Evolutionary conservation across 1,284 basidiomycete species (phyloP).

Genomic region (Papiliotrema terrestris): DNA sequence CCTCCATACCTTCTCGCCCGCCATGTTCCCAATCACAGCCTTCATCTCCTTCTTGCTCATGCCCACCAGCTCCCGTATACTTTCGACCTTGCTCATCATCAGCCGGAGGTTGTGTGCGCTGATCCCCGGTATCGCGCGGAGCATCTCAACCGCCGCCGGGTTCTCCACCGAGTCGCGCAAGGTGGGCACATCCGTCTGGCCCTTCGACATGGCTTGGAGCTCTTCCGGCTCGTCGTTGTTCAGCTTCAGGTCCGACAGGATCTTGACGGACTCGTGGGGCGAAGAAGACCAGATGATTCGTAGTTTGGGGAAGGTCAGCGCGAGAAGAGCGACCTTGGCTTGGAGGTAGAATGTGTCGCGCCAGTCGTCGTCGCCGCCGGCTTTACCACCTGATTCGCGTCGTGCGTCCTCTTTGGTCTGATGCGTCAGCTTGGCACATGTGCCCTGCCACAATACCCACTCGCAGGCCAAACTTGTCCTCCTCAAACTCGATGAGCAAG

Average conservation of each 20-base stretch:
- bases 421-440: slow-evolving; percentile 53
- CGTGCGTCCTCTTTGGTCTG: slow-evolving; percentile 52
- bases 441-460: slow-evolving; percentile 49
- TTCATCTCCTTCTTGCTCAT: slow-evolving; percentile 63
- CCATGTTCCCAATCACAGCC: slow-evolving; percentile 74
- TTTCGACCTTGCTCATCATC: slow-evolving; percentile 74
- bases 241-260: slow-evolving; percentile 89
- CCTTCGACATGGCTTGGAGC: slow-evolving; percentile 67
- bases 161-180: slow-evolving; percentile 31
- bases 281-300: slow-evolving; percentile 97
- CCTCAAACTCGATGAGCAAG: slow-evolving; percentile 96
- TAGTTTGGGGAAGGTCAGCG: slow-evolving; percentile 82
- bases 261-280: slow-evolving; percentile 84
- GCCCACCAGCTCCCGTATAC: slow-evolving; percentile 71
- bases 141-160: slow-evolving; percentile 47
- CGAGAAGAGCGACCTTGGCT: slow-evolving; percentile 84
- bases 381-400: slow-evolving; percentile 57
- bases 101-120: slow-evolving; percentile 79
- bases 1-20: slow-evolving; percentile 70
- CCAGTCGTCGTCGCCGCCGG: slow-evolving; percentile 48
- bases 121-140: slow-evolving; percentile 59
- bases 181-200: slow-evolving; percentile 52
- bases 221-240: slow-evolving; percentile 80
- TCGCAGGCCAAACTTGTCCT: slow-evolving; percentile 91
- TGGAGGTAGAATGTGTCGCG: slow-evolving; percentile 60